Base-by-base conservation (phyloP, 768 basidiomycete species). In the Lactifluus volemus region DNA sequence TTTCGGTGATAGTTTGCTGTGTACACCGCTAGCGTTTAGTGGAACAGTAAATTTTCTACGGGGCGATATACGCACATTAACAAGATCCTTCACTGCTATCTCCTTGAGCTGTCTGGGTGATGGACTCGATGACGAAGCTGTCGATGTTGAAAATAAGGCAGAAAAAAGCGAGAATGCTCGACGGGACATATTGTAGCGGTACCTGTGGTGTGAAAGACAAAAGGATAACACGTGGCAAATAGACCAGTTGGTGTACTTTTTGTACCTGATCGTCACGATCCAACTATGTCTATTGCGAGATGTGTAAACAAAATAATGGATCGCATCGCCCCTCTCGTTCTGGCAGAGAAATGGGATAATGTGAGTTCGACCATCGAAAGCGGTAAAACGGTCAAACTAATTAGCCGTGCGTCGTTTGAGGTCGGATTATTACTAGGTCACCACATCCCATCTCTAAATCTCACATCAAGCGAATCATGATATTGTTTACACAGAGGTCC, bases 261-360 rank as follows among this genome's bases (percentile, higher is more conserved):
- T 6, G 45, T 47, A 47, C 45, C 9, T 19, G 45, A 47, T 47
- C 10, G 21, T 21, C 5, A 6, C 19, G 12, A 30, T 25, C 17
- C n/a, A 38, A 34, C 53, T 17, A 64, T 71, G 70, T 71, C 73
- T 11, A 58, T 78, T 36, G 68, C 84, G 12, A 84, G 80, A 70
- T 74, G 78, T 36, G 81, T 86, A 11, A 81, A 80, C 66, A 78
- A 75, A 47, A 84, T 85, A 0, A 88, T 92, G 86, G 87, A 89
- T 63, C 81, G 84, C 30, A 88, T 97, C 64, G 93, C 94, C 1
- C 95, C 95, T 3, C 79, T 92, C 21, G 77, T 82, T 41, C 78
- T 97, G 8, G 94, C 95, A 17, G 93, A 89, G 65, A 83, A 80
- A 63, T 98, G 95, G 93, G 95, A 98, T 69, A 98, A 98, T 74